A percentile compares a stretch with the other conserved stretches of the same genome.
Conservation (phyloP, 371 early-diverging fungal genomes). For the Mucor irregularis region DNA sequence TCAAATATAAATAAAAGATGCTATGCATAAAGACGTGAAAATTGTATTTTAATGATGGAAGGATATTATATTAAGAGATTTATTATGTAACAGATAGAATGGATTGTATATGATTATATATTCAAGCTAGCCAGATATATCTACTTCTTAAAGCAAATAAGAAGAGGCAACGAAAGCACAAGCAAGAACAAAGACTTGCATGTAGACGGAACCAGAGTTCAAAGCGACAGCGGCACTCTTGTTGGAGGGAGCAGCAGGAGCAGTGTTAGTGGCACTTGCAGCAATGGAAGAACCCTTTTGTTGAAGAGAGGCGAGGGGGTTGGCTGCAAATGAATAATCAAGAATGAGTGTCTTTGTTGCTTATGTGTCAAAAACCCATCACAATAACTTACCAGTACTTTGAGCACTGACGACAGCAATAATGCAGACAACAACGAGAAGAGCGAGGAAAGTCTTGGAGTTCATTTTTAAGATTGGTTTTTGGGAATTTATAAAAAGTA, state of each 20-base stretch:
- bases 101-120: background rate
- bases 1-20: too few species aligned
- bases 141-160: slow-evolving; percentile 10
- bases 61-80: background rate
- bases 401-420: slow-evolving; percentile 23
- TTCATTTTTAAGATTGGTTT: slow-evolving; percentile 19
- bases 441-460: slow-evolving; percentile 15
- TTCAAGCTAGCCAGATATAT: too few species aligned
- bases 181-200: slow-evolving; percentile 11
- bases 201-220: background rate
- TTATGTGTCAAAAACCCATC: background rate
- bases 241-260: slow-evolving; percentile 9
- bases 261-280: slow-evolving; percentile 19
- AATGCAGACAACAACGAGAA: slow-evolving; percentile 20
- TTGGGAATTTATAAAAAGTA: background rate
- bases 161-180: slow-evolving; percentile 11
- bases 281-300: slow-evolving; percentile 21
- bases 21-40: too few species aligned
- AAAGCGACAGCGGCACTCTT: slow-evolving; percentile 16
- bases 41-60: too few species aligned
- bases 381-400: slow-evolving; percentile 2
- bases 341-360: background rate
- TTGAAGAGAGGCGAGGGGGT: slow-evolving; percentile 24
- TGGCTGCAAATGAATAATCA: background rate
- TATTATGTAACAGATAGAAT: background rate